These are phyloP conservation scores for Pulchroboletus neoregius DNA, from an alignment of 1,284 basidiomycete species.

Conservation along the genomic window DNA sequence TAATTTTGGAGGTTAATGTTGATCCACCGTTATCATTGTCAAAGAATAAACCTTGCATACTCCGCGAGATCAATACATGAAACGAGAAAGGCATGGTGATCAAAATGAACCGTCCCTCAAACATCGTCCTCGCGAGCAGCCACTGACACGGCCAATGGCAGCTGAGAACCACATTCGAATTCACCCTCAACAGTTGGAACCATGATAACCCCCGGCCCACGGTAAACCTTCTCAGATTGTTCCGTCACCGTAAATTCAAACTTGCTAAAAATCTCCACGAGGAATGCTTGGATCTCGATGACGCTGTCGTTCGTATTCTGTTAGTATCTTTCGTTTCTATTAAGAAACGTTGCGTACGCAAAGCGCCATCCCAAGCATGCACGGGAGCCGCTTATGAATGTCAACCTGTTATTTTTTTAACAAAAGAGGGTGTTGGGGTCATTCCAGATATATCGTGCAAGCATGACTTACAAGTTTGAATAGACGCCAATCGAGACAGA, in stretches of 20 bases:
- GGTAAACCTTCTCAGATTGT: constrained; percentile 37
- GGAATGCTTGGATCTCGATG: constrained; percentile 48
- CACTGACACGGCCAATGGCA: constrained; percentile 43
- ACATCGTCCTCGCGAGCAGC: background rate
- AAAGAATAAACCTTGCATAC: too few species aligned
- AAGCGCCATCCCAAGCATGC: constrained; percentile 51
- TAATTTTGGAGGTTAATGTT: too few species aligned
- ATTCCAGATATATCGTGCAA: background rate
- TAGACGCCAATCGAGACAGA: constrained; percentile 43
- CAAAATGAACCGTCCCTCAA: too few species aligned
- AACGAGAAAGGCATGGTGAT: too few species aligned
- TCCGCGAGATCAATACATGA: too few species aligned
- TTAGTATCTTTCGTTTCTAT: background rate
- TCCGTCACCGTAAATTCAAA: constrained; percentile 47
- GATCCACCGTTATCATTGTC: too few species aligned
- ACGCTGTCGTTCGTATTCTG: constrained; percentile 27
- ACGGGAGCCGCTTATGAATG: constrained; percentile 41
- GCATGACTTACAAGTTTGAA: constrained; percentile 45
- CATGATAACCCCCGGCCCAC: constrained; percentile 42
- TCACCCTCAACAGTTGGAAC: constrained; percentile 46
- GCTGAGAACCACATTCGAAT: constrained; percentile 42
- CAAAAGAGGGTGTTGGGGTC: background rate
- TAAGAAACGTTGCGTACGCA: constrained; percentile 16
- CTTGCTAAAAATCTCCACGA: constrained; percentile 44
- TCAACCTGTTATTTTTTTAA: constrained; percentile 33